Evolutionary conservation across 768 basidiomycete genomes (phyloP), one percentile per base, ranked within the genome.

Genomic region (Tricholoma furcatifolium): DNA sequence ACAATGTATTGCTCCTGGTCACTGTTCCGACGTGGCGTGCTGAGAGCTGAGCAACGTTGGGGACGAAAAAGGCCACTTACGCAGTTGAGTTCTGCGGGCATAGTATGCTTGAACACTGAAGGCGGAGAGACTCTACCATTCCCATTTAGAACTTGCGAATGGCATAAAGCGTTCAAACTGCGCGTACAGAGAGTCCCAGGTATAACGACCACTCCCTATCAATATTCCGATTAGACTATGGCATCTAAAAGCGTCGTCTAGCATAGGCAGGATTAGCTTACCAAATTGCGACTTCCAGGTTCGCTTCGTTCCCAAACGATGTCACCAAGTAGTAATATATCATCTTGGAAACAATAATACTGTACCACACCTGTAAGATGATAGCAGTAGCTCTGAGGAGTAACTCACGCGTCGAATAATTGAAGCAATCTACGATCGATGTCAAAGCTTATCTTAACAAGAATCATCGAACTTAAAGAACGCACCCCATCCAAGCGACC

Each of bases 41-140:
- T 24, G 21, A 34, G 1, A 43, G 32, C n/a, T 4, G 12, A 9
- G 6, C 32, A 30, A 20, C 36, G 36, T 3, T 18, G 12, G 18
- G 5, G 12, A 4, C 10, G 14, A 9, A 35, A 1, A 4, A 23
- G 20, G 3, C 6, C 15, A 23, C 49, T 10, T 21, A 51, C 50
- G 10, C 7, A 43, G 17, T 6, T 51, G n/a, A 3, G 23, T 35
- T 9, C 50, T 41, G 17, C 41, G 32, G 2, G 41, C 50, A 43
- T 51, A 51, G 18, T 51, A 51, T 27, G 42, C 50, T 14, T 51
- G 50, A 6, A 24, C 50, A 11, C 50, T 51, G 11, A 51, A 51
- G 2, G 50, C 42, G 4, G 50, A n/a, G 11, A 43, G 8, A 17
- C 42, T 51, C 50, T 51, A 17, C 15, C 14, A 21, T 14, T 3